Evolutionary conservation across 2,329 filamentous ascomycete species (phyloP), one percentile per base, ranked within the genome.

Genomic region (Mariannaea sp.): DNA sequence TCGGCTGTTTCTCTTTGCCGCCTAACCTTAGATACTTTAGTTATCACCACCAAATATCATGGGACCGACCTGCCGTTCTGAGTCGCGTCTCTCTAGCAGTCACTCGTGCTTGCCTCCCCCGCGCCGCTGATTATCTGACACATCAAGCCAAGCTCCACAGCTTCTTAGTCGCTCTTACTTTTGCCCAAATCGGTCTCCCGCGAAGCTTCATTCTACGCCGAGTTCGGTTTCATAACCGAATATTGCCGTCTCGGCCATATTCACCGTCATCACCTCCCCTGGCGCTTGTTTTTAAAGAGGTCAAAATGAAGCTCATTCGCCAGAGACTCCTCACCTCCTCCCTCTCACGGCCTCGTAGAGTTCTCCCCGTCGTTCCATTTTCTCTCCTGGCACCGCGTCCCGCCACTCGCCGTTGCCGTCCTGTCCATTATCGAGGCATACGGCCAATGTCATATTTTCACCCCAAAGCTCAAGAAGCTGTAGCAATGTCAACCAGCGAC

Each of bases 401-500:
- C 24, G 45, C 19, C 39, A 32, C 26, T 27, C 45, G 45, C 22
- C 36, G 43, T 43, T 38, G 33, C 24, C 27, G 20, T 27, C 27
- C 35, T 24, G 5, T 35, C 27, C 20, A 20, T 24, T 27, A 27
- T 26, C 27, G 39, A 40, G 51, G 44, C 51, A 24, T 26, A 5
- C 45, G 51, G 14, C 22, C 33, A 14, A 44, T 40, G 38, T 40
- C 51, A 16, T 26, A 35, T 2, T 12, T 44, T 4, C 30, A 39
- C 16, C 6, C 26, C 24, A 32, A 13, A 16, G 10, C 27, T 22
- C 17, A 13, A 22, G 48, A 12, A 30, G 13, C 24, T 35, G 8
- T 27, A 53, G 35, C 40, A 30, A 61, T 60, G 57, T 48, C 63
- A 49, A 43, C 61, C 20, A 42, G 30, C 55, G 58, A 59, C 14